A percentile compares a stretch with the other conserved stretches of the same genome.
phyloP scores from a whole-genome alignment of 2,329 filamentous ascomycete species.

The Thelonectria blattea region DNA sequence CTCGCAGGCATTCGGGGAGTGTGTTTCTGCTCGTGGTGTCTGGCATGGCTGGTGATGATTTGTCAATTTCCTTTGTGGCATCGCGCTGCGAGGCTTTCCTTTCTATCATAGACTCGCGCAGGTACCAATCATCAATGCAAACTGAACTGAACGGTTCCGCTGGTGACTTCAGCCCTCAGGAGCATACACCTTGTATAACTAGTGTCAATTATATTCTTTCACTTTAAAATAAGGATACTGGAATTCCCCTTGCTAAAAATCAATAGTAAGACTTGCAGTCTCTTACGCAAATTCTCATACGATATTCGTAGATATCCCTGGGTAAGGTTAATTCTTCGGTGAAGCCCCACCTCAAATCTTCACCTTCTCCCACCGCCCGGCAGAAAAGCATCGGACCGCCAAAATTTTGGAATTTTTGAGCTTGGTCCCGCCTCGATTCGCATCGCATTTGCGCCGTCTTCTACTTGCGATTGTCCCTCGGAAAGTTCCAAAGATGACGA shows the following conservation, averaged over 20 bases:
- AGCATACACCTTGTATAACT: slow-evolving; percentile 35
- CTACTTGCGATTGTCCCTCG: slow-evolving; percentile 37
- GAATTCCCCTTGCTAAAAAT: neutral
- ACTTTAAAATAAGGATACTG: neutral
- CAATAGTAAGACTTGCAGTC: neutral
- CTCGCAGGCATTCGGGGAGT: slow-evolving; percentile 34
- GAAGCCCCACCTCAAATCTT: slow-evolving; percentile 22
- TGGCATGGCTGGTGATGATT: slow-evolving; percentile 40
- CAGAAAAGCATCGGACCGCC: slow-evolving; percentile 45
- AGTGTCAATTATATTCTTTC: slow-evolving; percentile 32
- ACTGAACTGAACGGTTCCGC: slow-evolving; percentile 29
- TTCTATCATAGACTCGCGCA: slow-evolving; percentile 44
- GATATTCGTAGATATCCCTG: too few species aligned
- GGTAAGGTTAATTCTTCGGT: slow-evolving; percentile 6
- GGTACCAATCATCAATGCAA: slow-evolving; percentile 41
- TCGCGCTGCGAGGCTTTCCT: slow-evolving; percentile 39
- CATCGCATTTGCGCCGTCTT: slow-evolving; percentile 40
- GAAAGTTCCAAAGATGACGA: slow-evolving; percentile 57
- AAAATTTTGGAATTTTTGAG: slow-evolving; percentile 49
- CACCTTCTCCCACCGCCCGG: slow-evolving; percentile 45
- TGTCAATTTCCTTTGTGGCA: slow-evolving; percentile 37
- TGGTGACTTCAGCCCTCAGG: slow-evolving; percentile 26
- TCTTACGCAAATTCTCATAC: too few species aligned
- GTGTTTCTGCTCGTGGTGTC: slow-evolving; percentile 37
- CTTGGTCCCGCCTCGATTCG: slow-evolving; percentile 33